Percentiles rank a stretch among this genome's conserved stretches.
Conservation (phyloP, 208 protist species). For the Balamuthia mandrillaris region DNA sequence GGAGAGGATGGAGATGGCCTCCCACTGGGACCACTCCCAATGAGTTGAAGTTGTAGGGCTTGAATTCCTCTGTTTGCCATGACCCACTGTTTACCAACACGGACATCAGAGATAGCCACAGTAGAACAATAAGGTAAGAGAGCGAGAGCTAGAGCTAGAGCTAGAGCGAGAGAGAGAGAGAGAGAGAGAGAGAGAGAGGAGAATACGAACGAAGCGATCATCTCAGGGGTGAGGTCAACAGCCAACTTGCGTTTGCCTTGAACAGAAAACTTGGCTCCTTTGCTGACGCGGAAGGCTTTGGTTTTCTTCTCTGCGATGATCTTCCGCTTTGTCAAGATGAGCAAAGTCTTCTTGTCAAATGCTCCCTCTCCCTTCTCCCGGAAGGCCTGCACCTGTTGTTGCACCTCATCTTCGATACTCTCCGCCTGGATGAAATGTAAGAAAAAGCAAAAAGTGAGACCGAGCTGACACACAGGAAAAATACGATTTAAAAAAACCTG, state of each 20-base stretch:
- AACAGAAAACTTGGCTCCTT: conserved; percentile 53
- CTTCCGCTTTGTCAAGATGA: conserved; percentile 74
- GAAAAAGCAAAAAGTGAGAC: too few relatives aligned
- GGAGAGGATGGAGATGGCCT: conserved; percentile 96
- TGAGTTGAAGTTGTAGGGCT: conserved; percentile 94
- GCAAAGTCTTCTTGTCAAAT: conserved; percentile 76
- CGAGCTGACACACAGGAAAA: neutral
- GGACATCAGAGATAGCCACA: neutral
- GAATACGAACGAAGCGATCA: conserved; percentile 70
- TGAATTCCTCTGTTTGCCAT: conserved; percentile 91
- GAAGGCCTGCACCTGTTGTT: neutral
- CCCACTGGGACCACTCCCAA: conserved; percentile 74
- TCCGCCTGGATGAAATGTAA: neutral
- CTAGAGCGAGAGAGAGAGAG: too few relatives aligned
- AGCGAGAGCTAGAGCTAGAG: neutral
- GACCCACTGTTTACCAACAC: conserved; percentile 66
- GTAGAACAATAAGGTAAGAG: neutral
- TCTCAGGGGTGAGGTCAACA: conserved; percentile 87
- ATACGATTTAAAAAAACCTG: conserved; percentile 15
- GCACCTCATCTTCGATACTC: conserved; percentile 1
- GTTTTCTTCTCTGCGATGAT: conserved; percentile 72
- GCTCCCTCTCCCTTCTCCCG: conserved; percentile 54
- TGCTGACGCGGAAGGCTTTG: conserved; percentile 80
- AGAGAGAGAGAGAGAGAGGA: neutral
- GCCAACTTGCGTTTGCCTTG: neutral